Base-by-base conservation (phyloP, 306 rosid genomes). In the Cicer cuneatum region DNA sequence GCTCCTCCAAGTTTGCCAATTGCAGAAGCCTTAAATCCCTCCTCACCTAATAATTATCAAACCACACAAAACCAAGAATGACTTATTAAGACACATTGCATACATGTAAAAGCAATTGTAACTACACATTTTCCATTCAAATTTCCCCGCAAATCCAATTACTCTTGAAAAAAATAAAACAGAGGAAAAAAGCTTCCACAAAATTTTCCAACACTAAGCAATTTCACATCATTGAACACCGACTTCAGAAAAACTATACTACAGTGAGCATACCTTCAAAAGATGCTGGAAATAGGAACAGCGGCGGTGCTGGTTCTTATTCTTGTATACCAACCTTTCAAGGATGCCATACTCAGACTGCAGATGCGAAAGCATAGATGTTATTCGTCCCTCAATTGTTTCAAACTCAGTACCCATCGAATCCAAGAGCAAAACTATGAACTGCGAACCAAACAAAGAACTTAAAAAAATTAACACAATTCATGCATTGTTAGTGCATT, bases 221-320 rank as follows among this genome's bases (percentile, higher is more conserved):
- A 75, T 70, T 69, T 73, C 62, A 54, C 11, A 41, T 68, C 5
- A 15, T 10, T 39, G 57, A 16, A 59, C 16, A 19, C 16, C 13
- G 59, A 66, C 5, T 8, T 5, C 35, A 2, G 13, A 7, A 7
- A 51, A 66, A 15, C 24, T 69, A 41, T 1, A 10, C 15, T 19
- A 42, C 24, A 60, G 24, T 59, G 35, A 0, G 16, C 35, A 48
- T 15, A 94, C 98, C 98, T 91, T 92, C 83, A 90, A 51, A 56
- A 94, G 85, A 84, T 71, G 84, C 54, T 85, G 90, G 78, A 94
- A 94, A 72, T 94, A 94, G 8, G 83, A 85, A 79, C 87, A 81
- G 4, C 90, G 97, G 4, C 97, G 85, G 71, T 94, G 98, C 91
- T 94, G 98, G 70, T 94, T 94, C 91, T 90, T 94, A 81, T 88